Base-by-base conservation (phyloP, 176 grass and related monocot species). In the Carex scoparia region DNA sequence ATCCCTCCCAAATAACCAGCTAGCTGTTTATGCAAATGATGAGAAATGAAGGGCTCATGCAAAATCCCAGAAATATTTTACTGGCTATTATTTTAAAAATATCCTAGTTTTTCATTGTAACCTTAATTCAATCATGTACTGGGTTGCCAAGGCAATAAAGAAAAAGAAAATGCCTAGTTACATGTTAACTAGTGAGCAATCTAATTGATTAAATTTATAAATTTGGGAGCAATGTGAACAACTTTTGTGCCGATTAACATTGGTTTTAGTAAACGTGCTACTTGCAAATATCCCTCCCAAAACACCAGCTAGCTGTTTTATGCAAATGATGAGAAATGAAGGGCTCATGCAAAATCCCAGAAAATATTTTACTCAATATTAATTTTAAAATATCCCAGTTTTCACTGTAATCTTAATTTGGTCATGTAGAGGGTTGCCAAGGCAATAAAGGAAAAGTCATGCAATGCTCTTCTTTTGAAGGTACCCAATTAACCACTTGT, bases 391-490 rank as follows among this genome's bases (percentile, higher is more conserved):
- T 78, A 8, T 78, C 53, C 51, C 4, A 5, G 12, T 78, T 78
- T 18, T n/a, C 28, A 10, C 4, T 48, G 38, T 72, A 19, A 54
- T 48, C 28, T 32, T 13, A 53, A 46, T 84, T 18, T 84, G 10
- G 14, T 87, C 67, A 60, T 79, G 53, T 86, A 97, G 95, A 89
- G 92, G 71, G 95, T 97, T 85, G 90, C 90, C 0, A 97, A 97
- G 92, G 95, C 95, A 35, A 97, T 97, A 61, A 51, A 82, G 79
- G 95, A 97, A 53, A 97, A 97, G 88, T 15, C 95, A 46, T 97
- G 95, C 84, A 97, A 97, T 89, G 95, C 95, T 65, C 95, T 97
- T 87, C 89, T 97, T 8, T 82, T 97, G 0, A 94, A 94, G 92
- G 92, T 94, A 88, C 16, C 32, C 16, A 75, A 79, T 77, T 81